A percentile compares a stretch with the other conserved stretches of the same genome.
These are phyloP conservation scores for Aspergillus pseudotamarii DNA, from an alignment of 2,329 filamentous ascomycete genomes.

Conservation along the genomic window DNA sequence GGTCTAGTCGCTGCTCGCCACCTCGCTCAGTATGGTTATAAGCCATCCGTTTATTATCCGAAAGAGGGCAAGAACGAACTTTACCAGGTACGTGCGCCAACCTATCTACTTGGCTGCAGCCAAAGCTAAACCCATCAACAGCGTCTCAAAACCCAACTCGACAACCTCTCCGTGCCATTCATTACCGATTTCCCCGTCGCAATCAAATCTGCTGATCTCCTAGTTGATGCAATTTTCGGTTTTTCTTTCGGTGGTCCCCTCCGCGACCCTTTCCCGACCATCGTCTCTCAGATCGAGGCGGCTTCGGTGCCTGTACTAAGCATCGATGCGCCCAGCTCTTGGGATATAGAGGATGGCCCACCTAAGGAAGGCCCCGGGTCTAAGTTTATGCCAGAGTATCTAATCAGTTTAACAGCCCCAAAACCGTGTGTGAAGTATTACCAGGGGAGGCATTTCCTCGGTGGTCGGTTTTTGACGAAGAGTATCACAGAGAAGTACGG, in stretches of 20 bases:
- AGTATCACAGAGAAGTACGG: constrained; percentile 82
- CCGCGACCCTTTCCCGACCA: constrained; percentile 83
- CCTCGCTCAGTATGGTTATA: constrained; percentile 88
- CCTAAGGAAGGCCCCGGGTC: constrained; percentile 75
- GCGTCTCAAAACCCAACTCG: constrained; percentile 82
- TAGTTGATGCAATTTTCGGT: constrained; percentile 92
- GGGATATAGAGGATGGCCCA: constrained; percentile 88
- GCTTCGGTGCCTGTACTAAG: constrained; percentile 77
- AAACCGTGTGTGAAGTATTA: constrained; percentile 88
- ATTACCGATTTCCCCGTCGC: constrained; percentile 71
- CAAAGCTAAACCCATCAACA: constrained; percentile 36
- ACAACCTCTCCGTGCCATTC: constrained; percentile 81
- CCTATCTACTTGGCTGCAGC: not conserved
- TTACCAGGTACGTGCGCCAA: constrained; percentile 65
- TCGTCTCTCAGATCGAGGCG: constrained; percentile 76
- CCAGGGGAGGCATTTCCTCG: constrained; percentile 85
- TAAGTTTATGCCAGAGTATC: constrained; percentile 74
- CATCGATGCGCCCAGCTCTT: constrained; percentile 91
- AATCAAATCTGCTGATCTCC: constrained; percentile 70
- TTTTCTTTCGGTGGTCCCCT: constrained; percentile 94
- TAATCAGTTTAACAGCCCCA: constrained; percentile 89
- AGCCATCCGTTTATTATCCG: constrained; percentile 86
- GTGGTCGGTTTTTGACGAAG: constrained; percentile 82
- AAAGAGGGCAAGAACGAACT: constrained; percentile 89
- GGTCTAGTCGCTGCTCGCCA: constrained; percentile 93